A percentile compares a stretch with the other conserved stretches of the same genome.
Evolutionary conservation across 2,329 filamentous ascomycete species (phyloP).

Genomic region (Apiospora phragmitis): DNA sequence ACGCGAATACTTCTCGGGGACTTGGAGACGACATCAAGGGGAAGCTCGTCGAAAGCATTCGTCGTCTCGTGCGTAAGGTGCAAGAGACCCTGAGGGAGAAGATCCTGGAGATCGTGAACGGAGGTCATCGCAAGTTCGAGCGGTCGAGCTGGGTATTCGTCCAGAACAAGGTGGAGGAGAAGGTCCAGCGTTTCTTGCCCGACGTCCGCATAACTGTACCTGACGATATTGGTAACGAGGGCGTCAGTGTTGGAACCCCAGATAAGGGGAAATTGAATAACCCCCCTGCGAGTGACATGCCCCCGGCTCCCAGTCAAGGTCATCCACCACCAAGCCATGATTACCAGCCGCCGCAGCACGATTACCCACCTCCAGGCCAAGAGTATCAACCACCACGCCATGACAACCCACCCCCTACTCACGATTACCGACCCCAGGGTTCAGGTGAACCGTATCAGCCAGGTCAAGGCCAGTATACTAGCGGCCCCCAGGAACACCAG

Average conservation of each 20-base stretch:
- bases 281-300: neutral
- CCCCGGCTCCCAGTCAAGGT: neutral
- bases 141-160: conserved; percentile 47
- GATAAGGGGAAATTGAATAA: conserved; percentile 22
- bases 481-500: neutral
- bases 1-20: conserved; percentile 32
- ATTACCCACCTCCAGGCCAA: neutral
- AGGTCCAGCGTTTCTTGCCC: conserved; percentile 47
- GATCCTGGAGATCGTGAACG: conserved; percentile 46
- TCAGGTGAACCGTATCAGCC: neutral
- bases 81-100: conserved; percentile 46
- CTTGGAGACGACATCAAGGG: conserved; percentile 44
- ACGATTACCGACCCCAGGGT: neutral
- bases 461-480: neutral
- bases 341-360: neutral
- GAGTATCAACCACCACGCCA: neutral
- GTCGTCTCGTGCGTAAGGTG: conserved; percentile 43
- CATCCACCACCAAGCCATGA: neutral
- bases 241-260: conserved; percentile 43
- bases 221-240: conserved; percentile 48
- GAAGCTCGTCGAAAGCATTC: conserved; percentile 46
- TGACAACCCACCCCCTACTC: neutral
- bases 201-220: conserved; percentile 46
- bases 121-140: conserved; percentile 49
- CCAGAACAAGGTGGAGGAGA: conserved; percentile 45